phyloP scores from a whole-genome alignment of 176 grass and related monocot genomes.

The Oryza australiensis region DNA sequence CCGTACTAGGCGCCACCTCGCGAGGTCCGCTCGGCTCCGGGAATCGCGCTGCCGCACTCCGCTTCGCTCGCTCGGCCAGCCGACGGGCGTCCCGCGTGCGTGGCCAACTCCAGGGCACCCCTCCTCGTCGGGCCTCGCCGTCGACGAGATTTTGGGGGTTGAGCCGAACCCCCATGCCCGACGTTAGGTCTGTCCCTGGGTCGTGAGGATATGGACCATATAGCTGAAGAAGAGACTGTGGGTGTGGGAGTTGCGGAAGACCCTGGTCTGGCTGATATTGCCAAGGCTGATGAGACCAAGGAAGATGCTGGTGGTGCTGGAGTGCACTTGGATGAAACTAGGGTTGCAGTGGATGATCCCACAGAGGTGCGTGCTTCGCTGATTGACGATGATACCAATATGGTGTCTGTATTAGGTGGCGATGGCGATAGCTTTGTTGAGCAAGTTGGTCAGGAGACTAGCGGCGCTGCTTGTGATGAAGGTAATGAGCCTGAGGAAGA shows the following conservation, averaged over 20 bases:
- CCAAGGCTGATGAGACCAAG: constrained; percentile 11
- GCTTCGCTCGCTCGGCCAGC: neutral
- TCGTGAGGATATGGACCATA: constrained; percentile 30
- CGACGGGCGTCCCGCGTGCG: no score
- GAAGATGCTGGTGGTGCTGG: neutral
- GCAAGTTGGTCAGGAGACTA: constrained; percentile 27
- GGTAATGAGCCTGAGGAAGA: neutral
- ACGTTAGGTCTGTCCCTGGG: neutral
- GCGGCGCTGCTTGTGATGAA: neutral
- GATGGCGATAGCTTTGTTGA: neutral
- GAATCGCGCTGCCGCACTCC: neutral
- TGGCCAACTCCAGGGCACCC: neutral
- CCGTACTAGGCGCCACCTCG: neutral
- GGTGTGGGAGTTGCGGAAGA: neutral
- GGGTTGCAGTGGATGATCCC: constrained; percentile 8
- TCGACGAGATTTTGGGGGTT: neutral
- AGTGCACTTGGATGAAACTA: neutral
- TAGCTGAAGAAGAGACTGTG: neutral
- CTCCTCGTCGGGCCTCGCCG: neutral
- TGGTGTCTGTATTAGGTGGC: neutral
- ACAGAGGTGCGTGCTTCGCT: neutral
- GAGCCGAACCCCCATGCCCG: neutral
- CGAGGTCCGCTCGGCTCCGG: neutral
- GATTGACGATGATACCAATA: neutral
- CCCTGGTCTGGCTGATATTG: neutral